These are phyloP conservation scores for Cutaneotrichosporon daszewskae DNA, from an alignment of 1,284 basidiomycete species.

Conservation along the genomic window DNA sequence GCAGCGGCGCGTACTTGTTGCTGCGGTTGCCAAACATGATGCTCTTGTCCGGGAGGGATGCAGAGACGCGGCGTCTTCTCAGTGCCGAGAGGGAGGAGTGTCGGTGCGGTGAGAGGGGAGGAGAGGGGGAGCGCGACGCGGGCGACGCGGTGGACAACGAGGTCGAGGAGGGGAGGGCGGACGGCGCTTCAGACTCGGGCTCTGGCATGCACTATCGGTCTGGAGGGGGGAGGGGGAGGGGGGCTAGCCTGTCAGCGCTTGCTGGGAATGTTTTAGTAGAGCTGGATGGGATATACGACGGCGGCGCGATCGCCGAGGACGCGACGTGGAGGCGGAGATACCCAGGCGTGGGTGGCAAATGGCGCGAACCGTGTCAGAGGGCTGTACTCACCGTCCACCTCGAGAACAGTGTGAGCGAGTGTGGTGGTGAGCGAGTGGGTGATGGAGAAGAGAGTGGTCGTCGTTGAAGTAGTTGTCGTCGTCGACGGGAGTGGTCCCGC, in stretches of 20 bases:
- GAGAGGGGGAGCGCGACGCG: slow-evolving; percentile 1
- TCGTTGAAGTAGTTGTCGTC: no score
- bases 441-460: no score
- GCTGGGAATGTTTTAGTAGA: no score
- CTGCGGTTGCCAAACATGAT: slow-evolving; percentile 40
- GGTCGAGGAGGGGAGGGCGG: background rate
- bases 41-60: background rate
- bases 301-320: no score
- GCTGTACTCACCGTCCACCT: no score
- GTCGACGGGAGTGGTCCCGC: no score
- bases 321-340: no score
- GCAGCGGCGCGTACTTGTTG: slow-evolving; percentile 44
- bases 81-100: slow-evolving; percentile 2
- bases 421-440: no score
- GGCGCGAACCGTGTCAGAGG: no score
- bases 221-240: background rate
- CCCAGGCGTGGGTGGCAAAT: no score
- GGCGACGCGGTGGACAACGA: slow-evolving; percentile 2
- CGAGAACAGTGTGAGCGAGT: no score
- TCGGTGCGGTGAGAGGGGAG: background rate
- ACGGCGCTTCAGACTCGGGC: background rate
- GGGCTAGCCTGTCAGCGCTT: no score
- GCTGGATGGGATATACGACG: background rate
- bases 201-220: slow-evolving; percentile 2
- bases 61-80: background rate